Percentiles rank a stretch among this genome's conserved stretches.
Evolutionary conservation across 768 basidiomycete species (phyloP).

Genomic region (Trametes cinnabarina): DNA sequence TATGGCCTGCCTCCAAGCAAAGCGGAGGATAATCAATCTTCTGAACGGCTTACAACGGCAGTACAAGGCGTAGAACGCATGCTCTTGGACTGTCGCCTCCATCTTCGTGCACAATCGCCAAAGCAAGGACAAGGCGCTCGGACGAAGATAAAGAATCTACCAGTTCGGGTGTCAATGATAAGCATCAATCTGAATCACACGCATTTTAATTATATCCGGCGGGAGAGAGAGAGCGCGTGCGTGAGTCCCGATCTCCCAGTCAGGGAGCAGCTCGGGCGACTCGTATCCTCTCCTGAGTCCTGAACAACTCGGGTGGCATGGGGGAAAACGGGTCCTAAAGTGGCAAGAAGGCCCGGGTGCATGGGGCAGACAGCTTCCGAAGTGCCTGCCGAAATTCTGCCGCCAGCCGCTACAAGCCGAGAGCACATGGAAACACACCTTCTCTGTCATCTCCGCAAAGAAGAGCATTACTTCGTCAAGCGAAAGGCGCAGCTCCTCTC

Average conservation of each 20-base stretch:
- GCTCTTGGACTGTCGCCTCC: no score
- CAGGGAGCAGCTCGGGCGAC: slow-evolving; percentile 2
- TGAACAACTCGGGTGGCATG: background rate
- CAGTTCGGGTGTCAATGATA: no score
- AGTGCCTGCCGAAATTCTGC: slow-evolving; percentile 1
- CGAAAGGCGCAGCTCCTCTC: background rate
- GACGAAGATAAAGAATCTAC: no score
- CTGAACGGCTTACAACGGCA: no score
- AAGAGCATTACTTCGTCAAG: background rate
- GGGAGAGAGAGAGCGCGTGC: background rate
- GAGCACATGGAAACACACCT: slow-evolving; percentile 2
- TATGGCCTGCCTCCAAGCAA: background rate
- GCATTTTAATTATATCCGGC: no score
- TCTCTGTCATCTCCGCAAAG: slow-evolving; percentile 1
- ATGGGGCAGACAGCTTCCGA: background rate
- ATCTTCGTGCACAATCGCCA: no score
- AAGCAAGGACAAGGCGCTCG: no score
- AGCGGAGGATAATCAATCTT: no score
- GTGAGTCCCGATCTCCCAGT: background rate
- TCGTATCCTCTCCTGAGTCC: background rate
- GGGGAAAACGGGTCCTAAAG: slow-evolving; percentile 1
- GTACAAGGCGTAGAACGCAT: no score
- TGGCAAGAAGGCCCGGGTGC: background rate
- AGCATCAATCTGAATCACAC: no score
- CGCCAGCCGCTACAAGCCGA: slow-evolving; percentile 1